Evolutionary conservation across 2,329 filamentous ascomycete genomes (phyloP).

Genomic region (Sphaerulina musiva): DNA sequence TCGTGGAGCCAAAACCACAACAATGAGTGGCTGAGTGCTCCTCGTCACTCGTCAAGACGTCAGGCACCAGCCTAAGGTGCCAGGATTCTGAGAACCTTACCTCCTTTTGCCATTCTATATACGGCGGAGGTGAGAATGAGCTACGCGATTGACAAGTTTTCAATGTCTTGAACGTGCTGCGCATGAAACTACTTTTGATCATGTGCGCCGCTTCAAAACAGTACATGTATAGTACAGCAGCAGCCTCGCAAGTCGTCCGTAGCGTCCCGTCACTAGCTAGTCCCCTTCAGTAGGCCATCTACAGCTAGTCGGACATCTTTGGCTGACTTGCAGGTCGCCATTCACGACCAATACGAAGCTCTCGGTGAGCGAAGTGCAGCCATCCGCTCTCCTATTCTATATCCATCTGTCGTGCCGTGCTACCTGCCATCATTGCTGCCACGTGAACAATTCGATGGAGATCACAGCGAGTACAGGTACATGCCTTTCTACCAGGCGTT

Average conservation of each 20-base stretch:
- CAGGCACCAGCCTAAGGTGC: constrained; percentile 1
- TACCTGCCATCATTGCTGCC: too few species aligned
- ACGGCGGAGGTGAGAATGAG: background rate
- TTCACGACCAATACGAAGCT: too few species aligned
- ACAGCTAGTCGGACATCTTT: background rate
- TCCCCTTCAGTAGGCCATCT: background rate
- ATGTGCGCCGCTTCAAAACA: constrained; percentile 1
- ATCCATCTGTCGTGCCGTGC: too few species aligned
- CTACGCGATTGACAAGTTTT: background rate
- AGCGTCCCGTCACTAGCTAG: background rate
- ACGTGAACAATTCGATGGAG: too few species aligned
- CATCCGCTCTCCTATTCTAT: too few species aligned
- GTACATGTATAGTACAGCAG: constrained; percentile 1
- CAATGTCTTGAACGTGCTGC: background rate
- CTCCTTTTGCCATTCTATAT: background rate
- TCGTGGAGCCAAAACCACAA: background rate
- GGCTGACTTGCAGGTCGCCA: too few species aligned
- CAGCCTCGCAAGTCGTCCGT: background rate
- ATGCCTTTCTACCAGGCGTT: constrained; percentile 64
- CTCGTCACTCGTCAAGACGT: background rate
- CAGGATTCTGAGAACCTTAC: too few species aligned
- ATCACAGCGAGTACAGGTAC: background rate
- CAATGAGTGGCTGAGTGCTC: constrained; percentile 6
- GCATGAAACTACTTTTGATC: background rate
- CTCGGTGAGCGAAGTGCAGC: too few species aligned